Conservation (phyloP, 129 eudicot species). For the Silybum marianum region DNA sequence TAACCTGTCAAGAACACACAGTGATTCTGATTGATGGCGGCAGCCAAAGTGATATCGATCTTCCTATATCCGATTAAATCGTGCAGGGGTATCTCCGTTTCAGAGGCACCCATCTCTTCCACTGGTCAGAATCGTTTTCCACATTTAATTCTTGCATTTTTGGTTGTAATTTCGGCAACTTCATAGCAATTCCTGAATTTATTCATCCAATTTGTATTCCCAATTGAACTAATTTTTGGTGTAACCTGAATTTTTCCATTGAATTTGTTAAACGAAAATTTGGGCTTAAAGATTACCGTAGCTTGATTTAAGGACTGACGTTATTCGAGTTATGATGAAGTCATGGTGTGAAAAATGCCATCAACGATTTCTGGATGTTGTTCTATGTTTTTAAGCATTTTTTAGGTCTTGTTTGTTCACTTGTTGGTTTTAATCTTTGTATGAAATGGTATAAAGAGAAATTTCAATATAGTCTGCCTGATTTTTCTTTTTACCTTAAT, state of each 20-base stretch:
- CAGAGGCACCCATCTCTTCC: slow-evolving; percentile 74
- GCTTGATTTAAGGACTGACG: background rate
- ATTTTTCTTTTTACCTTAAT: too few species aligned
- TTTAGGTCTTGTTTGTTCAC: background rate
- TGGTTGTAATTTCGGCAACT: background rate
- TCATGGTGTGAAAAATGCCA: background rate
- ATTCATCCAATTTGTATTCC: background rate
- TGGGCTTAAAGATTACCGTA: background rate
- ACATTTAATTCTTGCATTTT: background rate
- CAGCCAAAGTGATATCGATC: slow-evolving; percentile 55
- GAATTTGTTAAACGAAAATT: background rate
- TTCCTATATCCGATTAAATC: slow-evolving; percentile 84
- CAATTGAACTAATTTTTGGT: background rate
- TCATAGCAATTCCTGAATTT: background rate
- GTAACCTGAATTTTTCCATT: background rate
- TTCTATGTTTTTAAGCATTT: background rate
- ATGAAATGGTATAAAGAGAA: too few species aligned
- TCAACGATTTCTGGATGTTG: background rate
- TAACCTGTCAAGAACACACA: background rate
- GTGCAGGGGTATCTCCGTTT: slow-evolving; percentile 76
- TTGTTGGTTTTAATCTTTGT: background rate
- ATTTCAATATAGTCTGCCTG: too few species aligned
- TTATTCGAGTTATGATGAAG: background rate
- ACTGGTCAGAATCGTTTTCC: slow-evolving; percentile 45
- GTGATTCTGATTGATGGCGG: slow-evolving; percentile 19